Base-by-base conservation (phyloP, 495 filamentous ascomycete genomes). In the Annulohypoxylon moriforme region DNA sequence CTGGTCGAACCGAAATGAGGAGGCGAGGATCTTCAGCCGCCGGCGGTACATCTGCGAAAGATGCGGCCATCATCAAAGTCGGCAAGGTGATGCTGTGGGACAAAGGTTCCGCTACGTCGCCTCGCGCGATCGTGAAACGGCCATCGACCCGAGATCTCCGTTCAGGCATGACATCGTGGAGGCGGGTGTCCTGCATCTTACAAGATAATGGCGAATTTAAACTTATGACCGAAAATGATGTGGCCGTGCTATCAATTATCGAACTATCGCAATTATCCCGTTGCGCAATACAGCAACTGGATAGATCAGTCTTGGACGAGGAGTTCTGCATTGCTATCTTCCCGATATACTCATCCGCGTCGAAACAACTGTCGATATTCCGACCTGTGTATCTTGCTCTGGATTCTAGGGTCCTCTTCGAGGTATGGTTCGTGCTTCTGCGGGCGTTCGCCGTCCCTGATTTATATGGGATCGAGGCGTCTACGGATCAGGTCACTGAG, bases 181-280 rank as follows among this genome's bases (percentile, higher is more conserved):
- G 91, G 72, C 88, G 86, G 61, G 92, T 98, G 33, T 97, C 94
- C 50, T 97, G 95, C 82, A 97, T 94, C 40, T 83, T 99, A 16
- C 92, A 96, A 68, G 96, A 97, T 76, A 98, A 98, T 76, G 96
- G 96, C 49, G 91, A 94, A 76, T 93, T 99, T 75, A 97, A 94
- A 77, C 86, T 99, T 11, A 91, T 91, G 80, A 90, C 91, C 8
- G 95, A 97, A 66, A 86, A 90, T 52, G 93, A 97, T 66, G 88
- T 92, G 44, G 88, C 89, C 0, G 83, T 94, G 1, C 86, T 98
- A 22, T 90, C 92, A 16, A 86, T 91, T 58, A 91, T 99, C 56
- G 94, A 97, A 65, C 81, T 99, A n/a, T 91, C 93, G 20, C 93
- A 96, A 75, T 83, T 99, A 22, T 93, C 92, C 18, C 88, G 96